Base-by-base conservation (phyloP, 108 stramenopile species). In the Cyclotella choctawhatcheeana region DNA sequence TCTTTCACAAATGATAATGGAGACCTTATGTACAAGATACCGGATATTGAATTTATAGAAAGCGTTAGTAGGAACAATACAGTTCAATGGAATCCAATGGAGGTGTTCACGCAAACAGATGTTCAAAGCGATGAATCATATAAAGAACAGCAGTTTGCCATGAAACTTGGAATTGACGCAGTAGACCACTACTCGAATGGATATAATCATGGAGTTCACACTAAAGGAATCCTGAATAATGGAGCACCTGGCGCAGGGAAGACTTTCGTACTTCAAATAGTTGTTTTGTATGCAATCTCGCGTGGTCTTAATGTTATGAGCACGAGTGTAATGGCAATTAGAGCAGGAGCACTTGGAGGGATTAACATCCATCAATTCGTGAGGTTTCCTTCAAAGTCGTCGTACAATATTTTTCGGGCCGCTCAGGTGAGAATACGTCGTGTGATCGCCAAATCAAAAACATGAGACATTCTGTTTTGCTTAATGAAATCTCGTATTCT, bases 221-320 rank as follows among this genome's bases (percentile, higher is more conserved):
- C 44, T 55, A 73, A 55, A 26, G 45, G 45, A 37, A 16, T 48
- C 26, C 1, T 62, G 0, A 26, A 62, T 3, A 47, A 52, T 35
- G 71, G 71, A 14, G 44, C 60, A 18, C 71, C 71, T 1, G 71
- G 71, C 0, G 31, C 45, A 12, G 71, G 72, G 3, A 73, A 73
- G 27, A 51, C 62, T 16, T 64, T 24, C 32, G 33, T 73, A 0
- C 43, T 35, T 1, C 44, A 74, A 30, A 20, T 17, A 13, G 29
- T 29, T 0, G 54, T 22, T 10, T 29, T 74, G 55, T 74, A 65
- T 25, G 64, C 56, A 5, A 53, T 74, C 6, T 74, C 64, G 0
- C 1, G 37, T 5, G 73, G 65, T 29, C 53, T 74, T 17, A 37
- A 47, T 10, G 58, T 74, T 16, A 44, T 74, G 64, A 33, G 54